phyloP scores from a whole-genome alignment of 1,284 basidiomycete genomes.

The Marasmius tenuissimus region DNA sequence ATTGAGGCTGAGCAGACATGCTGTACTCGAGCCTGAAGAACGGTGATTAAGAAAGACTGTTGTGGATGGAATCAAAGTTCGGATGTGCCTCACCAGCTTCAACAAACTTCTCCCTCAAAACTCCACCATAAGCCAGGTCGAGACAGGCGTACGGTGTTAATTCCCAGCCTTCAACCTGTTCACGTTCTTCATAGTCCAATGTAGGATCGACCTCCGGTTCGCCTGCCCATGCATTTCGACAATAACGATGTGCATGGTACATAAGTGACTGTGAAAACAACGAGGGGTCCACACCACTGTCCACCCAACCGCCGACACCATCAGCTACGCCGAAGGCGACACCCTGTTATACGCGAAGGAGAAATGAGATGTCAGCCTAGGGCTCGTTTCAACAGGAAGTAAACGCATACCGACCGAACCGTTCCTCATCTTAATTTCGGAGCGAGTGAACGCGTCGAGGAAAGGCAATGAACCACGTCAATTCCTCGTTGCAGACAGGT shows the following conservation, averaged over 20 bases:
- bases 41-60: background rate
- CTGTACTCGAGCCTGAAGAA: conserved; percentile 79
- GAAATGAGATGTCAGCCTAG: conserved; percentile 15
- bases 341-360: conserved; percentile 62
- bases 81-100: conserved; percentile 58
- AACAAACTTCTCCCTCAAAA: conserved; percentile 69
- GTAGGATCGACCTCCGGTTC: conserved; percentile 83
- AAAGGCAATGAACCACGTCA: background rate
- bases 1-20: conserved; percentile 79
- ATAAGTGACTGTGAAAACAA: conserved; percentile 57
- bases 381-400: conserved; percentile 11
- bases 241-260: conserved; percentile 69
- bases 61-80: background rate
- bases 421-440: conserved; percentile 61
- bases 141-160: conserved; percentile 59
- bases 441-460: background rate
- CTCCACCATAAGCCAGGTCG: conserved; percentile 70
- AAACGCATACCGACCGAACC: conserved; percentile 62
- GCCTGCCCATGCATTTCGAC: conserved; percentile 72
- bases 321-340: conserved; percentile 70
- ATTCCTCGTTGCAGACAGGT: background rate
- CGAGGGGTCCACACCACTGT: conserved; percentile 82
- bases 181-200: conserved; percentile 73
- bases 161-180: conserved; percentile 57
- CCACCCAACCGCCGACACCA: conserved; percentile 54